Conservation (phyloP, 352 stramenopile genomes). For the Pseudoperonospora humuli region DNA sequence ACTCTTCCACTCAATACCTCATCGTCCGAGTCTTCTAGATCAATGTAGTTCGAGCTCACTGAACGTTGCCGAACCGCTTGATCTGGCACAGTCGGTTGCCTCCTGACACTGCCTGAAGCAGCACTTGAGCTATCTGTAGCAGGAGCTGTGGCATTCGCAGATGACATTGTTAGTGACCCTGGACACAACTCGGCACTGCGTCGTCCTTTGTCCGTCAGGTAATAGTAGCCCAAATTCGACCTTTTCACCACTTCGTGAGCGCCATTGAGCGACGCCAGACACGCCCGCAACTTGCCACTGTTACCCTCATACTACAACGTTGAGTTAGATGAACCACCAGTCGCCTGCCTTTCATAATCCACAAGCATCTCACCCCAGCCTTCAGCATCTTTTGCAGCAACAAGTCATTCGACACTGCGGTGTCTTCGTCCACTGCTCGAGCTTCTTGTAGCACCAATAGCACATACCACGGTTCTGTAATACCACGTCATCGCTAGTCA, state of each 20-base stretch:
- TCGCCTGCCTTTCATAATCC: too few relatives aligned
- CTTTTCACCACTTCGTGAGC: constrained; percentile 54
- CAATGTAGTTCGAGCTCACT: constrained; percentile 25
- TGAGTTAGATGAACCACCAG: too few relatives aligned
- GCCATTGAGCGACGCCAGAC: constrained; percentile 40
- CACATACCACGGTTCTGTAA: constrained; percentile 72
- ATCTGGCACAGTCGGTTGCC: background rate
- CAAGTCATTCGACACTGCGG: constrained; percentile 28
- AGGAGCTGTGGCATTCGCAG: background rate
- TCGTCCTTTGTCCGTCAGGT: constrained; percentile 46
- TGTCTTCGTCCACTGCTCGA: constrained; percentile 25
- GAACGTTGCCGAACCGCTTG: constrained; percentile 1
- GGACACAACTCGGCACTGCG: constrained; percentile 44
- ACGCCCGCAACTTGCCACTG: constrained; percentile 42
- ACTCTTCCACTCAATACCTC: constrained; percentile 1
- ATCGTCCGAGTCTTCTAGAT: constrained; percentile 40
- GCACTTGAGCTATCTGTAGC: background rate
- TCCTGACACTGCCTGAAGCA: background rate
- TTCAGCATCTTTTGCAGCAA: constrained; percentile 46
- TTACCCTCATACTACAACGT: constrained; percentile 46
- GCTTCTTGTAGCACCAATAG: constrained; percentile 41
- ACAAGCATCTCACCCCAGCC: constrained; percentile 28
- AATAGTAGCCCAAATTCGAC: constrained; percentile 35
- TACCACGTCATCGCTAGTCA: too few relatives aligned
- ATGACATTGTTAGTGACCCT: constrained; percentile 11